These are phyloP conservation scores for Epichloe sylvatica DNA, from an alignment of 2,329 filamentous ascomycete species.

Conservation along the genomic window DNA sequence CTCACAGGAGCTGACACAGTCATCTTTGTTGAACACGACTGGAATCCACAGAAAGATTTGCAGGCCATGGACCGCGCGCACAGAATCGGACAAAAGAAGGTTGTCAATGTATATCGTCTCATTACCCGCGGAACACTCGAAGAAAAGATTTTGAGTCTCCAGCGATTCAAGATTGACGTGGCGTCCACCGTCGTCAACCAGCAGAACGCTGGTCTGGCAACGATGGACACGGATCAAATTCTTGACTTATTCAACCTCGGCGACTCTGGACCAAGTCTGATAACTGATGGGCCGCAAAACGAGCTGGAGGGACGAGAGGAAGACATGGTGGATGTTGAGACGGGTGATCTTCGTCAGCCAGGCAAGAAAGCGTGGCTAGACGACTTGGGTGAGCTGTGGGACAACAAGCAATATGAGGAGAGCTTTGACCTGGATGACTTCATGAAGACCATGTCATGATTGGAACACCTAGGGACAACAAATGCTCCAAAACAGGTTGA, in stretches of 20 bases:
- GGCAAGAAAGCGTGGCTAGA: conserved; percentile 95
- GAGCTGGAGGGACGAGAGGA: conserved; percentile 52
- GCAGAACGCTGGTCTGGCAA: conserved; percentile 84
- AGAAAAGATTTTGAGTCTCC: conserved; percentile 94
- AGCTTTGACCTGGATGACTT: conserved; percentile 95
- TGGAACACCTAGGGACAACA: neutral
- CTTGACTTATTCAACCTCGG: conserved; percentile 90
- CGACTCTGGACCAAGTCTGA: conserved; percentile 55
- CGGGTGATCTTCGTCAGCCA: conserved; percentile 83
- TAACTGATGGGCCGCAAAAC: conserved; percentile 45
- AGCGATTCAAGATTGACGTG: conserved; percentile 99
- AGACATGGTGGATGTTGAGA: conserved; percentile 87
- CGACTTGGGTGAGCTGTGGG: conserved; percentile 91
- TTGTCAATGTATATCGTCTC: conserved; percentile 94
- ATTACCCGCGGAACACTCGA: conserved; percentile 92
- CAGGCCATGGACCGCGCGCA: conserved; percentile 98
- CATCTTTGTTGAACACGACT: conserved; percentile 98
- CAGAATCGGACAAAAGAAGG: conserved; percentile 98
- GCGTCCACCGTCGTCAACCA: conserved; percentile 97
- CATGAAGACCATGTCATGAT: conserved; percentile 73
- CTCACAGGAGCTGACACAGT: conserved; percentile 94
- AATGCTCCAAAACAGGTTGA: neutral
- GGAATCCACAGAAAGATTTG: conserved; percentile 97
- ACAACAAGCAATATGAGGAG: conserved; percentile 94
- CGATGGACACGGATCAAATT: conserved; percentile 98